Evolutionary conservation across 2,329 filamentous ascomycete species (phyloP).

Genomic region (Exophiala oligosperma): DNA sequence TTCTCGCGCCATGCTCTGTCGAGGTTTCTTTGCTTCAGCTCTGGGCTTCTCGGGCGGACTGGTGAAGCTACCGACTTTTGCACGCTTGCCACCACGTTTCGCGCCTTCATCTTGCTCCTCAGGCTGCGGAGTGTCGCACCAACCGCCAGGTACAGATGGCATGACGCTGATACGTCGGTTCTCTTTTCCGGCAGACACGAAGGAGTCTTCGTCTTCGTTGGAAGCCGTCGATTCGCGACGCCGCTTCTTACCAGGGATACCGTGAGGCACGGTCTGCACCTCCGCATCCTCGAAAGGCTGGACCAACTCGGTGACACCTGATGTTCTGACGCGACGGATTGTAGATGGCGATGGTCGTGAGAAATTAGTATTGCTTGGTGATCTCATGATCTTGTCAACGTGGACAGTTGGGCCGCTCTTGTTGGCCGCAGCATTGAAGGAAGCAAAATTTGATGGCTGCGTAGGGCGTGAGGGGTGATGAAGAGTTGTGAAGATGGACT

Average conservation of each 20-base stretch:
- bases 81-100: conserved; percentile 25
- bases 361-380: conserved; percentile 37
- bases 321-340: conserved; percentile 43
- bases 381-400: conserved; percentile 21
- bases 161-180: conserved; percentile 26
- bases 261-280: conserved; percentile 30
- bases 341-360: conserved; percentile 36
- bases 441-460: conserved; percentile 18
- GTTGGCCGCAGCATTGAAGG: conserved; percentile 25
- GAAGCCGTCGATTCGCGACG: conserved; percentile 28
- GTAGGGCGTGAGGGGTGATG: conserved; percentile 25
- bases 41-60: conserved; percentile 15
- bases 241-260: conserved; percentile 35
- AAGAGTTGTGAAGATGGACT: conserved; percentile 32
- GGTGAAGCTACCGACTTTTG: not conserved
- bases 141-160: conserved; percentile 27
- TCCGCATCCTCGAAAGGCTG: conserved; percentile 29
- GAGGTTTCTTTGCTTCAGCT: conserved; percentile 14
- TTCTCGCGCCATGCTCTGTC: conserved; percentile 25
- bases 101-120: conserved; percentile 29
- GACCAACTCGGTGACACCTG: conserved; percentile 27
- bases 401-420: conserved; percentile 19
- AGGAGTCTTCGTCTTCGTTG: conserved; percentile 21
- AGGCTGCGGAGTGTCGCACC: conserved; percentile 16
- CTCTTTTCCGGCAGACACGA: conserved; percentile 23